phyloP scores from a whole-genome alignment of 176 grass and related monocot genomes.

The Echinochloa phyllopogon region DNA sequence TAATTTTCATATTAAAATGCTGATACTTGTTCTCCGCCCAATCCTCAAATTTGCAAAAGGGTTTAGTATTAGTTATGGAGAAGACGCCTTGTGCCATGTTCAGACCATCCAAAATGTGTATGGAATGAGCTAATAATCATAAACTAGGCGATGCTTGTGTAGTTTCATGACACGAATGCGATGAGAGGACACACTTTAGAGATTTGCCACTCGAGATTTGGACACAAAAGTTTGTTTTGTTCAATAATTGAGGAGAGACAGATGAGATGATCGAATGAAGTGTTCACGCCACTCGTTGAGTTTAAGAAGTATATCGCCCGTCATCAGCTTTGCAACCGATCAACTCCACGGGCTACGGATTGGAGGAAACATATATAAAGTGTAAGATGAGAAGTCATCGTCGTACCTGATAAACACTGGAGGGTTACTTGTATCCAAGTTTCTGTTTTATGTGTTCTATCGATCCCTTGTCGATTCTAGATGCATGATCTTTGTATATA shows the following conservation, averaged over 20 bases:
- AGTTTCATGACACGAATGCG: background rate
- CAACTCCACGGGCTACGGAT: background rate
- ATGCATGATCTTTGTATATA: background rate
- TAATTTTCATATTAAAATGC: background rate
- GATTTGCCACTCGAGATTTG: background rate
- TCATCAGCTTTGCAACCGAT: too few species aligned
- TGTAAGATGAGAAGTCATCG: background rate
- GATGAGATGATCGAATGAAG: background rate
- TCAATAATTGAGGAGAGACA: background rate
- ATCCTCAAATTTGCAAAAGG: background rate
- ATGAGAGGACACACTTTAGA: background rate
- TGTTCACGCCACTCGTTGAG: background rate
- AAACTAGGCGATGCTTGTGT: background rate
- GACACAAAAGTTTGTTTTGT: background rate
- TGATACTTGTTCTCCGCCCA: background rate
- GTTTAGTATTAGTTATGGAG: background rate
- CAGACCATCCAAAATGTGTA: background rate
- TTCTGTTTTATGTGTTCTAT: background rate
- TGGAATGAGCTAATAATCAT: background rate
- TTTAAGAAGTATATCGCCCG: background rate
- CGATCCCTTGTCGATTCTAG: background rate
- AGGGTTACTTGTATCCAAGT: background rate
- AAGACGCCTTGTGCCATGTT: background rate
- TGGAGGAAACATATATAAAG: background rate
- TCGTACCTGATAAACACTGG: background rate